A percentile compares a stretch with the other conserved stretches of the same genome.
Conservation (phyloP, 1,284 basidiomycete species). For the Melampsora abietis-canadensis region DNA sequence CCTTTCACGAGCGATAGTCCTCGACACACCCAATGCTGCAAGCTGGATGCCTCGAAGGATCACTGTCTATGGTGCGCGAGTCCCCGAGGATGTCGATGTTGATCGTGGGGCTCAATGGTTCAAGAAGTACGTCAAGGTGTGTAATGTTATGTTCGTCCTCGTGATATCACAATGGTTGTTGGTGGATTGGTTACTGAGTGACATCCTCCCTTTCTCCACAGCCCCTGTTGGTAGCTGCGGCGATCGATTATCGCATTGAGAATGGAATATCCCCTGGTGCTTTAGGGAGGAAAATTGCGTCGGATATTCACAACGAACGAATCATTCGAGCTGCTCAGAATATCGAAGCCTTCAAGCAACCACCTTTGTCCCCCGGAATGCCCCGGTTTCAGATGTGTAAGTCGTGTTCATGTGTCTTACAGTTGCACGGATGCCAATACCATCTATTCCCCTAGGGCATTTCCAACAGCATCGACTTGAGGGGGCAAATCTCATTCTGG, state of each 20-base stretch:
- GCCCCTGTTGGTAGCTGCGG: slow-evolving; percentile 53
- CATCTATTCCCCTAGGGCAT: slow-evolving; percentile 14
- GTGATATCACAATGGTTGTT: not conserved
- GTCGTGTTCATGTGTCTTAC: not conserved
- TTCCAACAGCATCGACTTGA: slow-evolving; percentile 51
- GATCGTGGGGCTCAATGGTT: slow-evolving; percentile 52
- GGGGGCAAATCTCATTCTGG: slow-evolving; percentile 52
- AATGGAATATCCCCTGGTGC: slow-evolving; percentile 52
- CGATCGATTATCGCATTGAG: slow-evolving; percentile 52
- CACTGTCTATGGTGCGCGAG: slow-evolving; percentile 51
- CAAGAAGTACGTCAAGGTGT: slow-evolving; percentile 52
- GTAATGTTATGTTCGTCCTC: not conserved
- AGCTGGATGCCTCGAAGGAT: slow-evolving; percentile 51
- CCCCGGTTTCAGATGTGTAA: slow-evolving; percentile 38
- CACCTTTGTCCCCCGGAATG: slow-evolving; percentile 49
- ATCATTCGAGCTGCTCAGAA: slow-evolving; percentile 50
- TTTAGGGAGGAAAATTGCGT: slow-evolving; percentile 51
- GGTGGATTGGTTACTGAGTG: not conserved
- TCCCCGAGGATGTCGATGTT: slow-evolving; percentile 53
- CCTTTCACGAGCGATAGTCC: slow-evolving; percentile 49
- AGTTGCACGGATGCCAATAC: not conserved
- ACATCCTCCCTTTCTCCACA: not conserved
- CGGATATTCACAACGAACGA: slow-evolving; percentile 51
- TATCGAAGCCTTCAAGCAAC: slow-evolving; percentile 47
- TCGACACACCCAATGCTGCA: slow-evolving; percentile 1